phyloP scores from a whole-genome alignment of 805 yeast genomes.

The Starmerella potacharoeniae region DNA sequence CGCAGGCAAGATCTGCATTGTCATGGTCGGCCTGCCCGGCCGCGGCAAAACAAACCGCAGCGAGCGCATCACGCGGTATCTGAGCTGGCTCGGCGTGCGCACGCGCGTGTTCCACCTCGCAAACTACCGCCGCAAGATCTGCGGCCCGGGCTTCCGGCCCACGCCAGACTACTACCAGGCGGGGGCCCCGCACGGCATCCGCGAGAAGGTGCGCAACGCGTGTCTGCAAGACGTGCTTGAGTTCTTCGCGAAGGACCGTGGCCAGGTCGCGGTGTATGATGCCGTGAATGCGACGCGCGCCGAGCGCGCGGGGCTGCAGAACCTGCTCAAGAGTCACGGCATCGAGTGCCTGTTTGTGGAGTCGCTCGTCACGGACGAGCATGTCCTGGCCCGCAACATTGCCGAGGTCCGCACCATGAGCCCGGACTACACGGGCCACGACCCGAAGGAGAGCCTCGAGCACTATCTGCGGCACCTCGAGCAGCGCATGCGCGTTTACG shows the following conservation, averaged over 20 bases:
- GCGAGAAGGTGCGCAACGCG: conserved; percentile 47
- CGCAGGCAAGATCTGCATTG: conserved; percentile 86
- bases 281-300: conserved; percentile 77
- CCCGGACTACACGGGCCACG: conserved; percentile 77
- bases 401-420: conserved; percentile 68
- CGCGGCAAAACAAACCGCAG: conserved; percentile 90
- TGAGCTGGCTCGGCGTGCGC: conserved; percentile 93
- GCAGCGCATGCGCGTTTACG: conserved; percentile 56
- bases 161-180: conserved; percentile 57
- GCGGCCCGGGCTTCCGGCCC: conserved; percentile 37
- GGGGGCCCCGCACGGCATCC: conserved; percentile 40
- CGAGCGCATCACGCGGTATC: conserved; percentile 79
- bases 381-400: conserved; percentile 61
- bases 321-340: conserved; percentile 42
- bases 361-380: conserved; percentile 64
- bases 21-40: conserved; percentile 87
- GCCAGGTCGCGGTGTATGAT: conserved; percentile 93
- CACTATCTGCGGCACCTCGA: conserved; percentile 69
- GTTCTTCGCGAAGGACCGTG: conserved; percentile 55
- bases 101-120: conserved; percentile 87
- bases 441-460: conserved; percentile 55
- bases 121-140: conserved; percentile 60
- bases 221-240: conserved; percentile 59
- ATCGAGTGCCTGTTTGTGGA: conserved; percentile 82
- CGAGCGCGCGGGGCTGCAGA: conserved; percentile 45